A percentile compares a stretch with the other conserved stretches of the same genome.
phyloP scores from a whole-genome alignment of 2,329 filamentous ascomycete genomes.

The Fusarium sp. region DNA sequence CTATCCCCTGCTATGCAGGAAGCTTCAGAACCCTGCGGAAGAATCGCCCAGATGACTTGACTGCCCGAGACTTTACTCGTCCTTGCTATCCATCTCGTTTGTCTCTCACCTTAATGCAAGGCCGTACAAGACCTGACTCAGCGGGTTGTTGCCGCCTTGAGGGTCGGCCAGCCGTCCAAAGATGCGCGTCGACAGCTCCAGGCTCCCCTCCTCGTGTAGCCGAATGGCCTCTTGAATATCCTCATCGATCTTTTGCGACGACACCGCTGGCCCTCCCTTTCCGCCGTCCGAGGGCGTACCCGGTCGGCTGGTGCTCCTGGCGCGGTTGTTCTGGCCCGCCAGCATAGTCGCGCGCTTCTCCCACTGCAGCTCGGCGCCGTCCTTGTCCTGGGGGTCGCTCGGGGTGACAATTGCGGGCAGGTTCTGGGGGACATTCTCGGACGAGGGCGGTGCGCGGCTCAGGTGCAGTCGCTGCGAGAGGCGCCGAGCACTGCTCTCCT shows the following conservation, averaged over 20 bases:
- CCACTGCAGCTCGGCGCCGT: slow-evolving; percentile 76
- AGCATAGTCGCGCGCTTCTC: slow-evolving; percentile 93
- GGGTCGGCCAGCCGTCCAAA: slow-evolving; percentile 87
- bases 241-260: slow-evolving; percentile 64
- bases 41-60: neutral
- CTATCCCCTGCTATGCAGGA: neutral
- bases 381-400: slow-evolving; percentile 56
- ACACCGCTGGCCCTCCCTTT: slow-evolving; percentile 47
- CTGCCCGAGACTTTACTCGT: slow-evolving; percentile 23
- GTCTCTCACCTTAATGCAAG: slow-evolving; percentile 79
- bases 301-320: slow-evolving; percentile 52
- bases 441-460: slow-evolving; percentile 64
- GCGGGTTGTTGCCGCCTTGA: slow-evolving; percentile 84
- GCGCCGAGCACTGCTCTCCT: slow-evolving; percentile 52
- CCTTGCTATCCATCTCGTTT: neutral
- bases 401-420: slow-evolving; percentile 75
- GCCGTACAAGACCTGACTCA: slow-evolving; percentile 95
- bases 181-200: slow-evolving; percentile 81
- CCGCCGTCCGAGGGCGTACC: slow-evolving; percentile 47
- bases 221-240: slow-evolving; percentile 96
- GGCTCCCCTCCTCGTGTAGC: slow-evolving; percentile 84
- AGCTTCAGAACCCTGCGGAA: slow-evolving; percentile 15
- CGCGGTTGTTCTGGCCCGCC: slow-evolving; percentile 68
- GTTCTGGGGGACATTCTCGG: slow-evolving; percentile 79
- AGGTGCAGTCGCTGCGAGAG: slow-evolving; percentile 78